These are phyloP conservation scores for Candida sp. DNA, from an alignment of 1,139 yeast genomes.

Conservation along the genomic window DNA sequence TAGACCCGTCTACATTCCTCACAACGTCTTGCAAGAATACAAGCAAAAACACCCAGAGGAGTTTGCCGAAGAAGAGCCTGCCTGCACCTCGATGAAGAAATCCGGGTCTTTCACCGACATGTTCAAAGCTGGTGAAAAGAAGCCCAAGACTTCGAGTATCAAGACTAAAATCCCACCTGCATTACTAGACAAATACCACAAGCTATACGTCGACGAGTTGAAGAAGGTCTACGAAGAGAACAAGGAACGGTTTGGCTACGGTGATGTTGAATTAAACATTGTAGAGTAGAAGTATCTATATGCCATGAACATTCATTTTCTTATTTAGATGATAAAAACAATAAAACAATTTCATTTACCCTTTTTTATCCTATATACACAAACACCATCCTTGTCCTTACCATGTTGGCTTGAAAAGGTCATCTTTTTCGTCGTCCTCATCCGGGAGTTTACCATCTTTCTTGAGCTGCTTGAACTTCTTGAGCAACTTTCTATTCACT, in stretches of 20 bases:
- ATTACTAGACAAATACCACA: conserved; percentile 72
- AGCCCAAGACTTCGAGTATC: conserved; percentile 13
- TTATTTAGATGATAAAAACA: neutral
- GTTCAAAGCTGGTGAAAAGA: conserved; percentile 22
- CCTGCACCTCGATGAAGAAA: neutral
- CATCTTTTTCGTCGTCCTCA: conserved; percentile 7
- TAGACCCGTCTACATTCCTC: conserved; percentile 74
- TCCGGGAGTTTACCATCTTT: conserved; percentile 25
- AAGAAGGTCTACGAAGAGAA: conserved; percentile 70
- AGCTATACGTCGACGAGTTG: conserved; percentile 70
- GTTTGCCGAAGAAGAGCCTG: conserved; percentile 10
- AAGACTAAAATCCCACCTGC: conserved; percentile 41
- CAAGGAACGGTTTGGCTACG: conserved; percentile 61
- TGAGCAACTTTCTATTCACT: conserved; percentile 34
- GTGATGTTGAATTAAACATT: conserved; percentile 51
- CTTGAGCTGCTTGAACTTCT: conserved; percentile 30
- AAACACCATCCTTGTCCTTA: no score
- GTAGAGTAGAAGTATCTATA: conserved; percentile 34
- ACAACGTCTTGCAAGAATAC: conserved; percentile 36
- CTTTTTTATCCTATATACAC: neutral
- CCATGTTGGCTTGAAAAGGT: neutral
- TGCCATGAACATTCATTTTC: neutral
- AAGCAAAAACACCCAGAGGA: conserved; percentile 32
- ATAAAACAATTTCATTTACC: neutral
- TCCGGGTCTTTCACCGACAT: conserved; percentile 12